Conservation (phyloP, 176 grass and related monocot species). For the Raddia distichophylla region DNA sequence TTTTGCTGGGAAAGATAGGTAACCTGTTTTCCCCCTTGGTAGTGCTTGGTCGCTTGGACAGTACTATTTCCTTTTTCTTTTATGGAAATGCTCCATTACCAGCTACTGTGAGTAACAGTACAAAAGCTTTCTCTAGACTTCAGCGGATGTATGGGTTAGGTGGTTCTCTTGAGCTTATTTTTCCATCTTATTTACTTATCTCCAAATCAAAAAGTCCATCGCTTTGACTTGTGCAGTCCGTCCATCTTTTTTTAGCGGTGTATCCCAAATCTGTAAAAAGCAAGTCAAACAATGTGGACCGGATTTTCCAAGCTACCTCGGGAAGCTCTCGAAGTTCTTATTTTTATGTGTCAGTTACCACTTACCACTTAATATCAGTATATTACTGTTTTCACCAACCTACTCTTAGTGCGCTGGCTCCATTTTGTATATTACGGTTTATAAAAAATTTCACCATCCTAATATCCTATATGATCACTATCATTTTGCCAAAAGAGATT, state of each 20-base stretch:
- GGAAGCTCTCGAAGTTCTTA: no score
- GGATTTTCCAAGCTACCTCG: no score
- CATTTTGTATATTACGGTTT: conserved; percentile 6
- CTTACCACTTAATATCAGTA: not conserved
- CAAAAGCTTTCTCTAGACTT: conserved; percentile 25
- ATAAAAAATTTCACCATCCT: not conserved
- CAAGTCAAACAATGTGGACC: no score
- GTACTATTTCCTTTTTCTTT: conserved; percentile 18
- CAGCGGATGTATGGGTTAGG: not conserved
- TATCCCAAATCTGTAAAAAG: no score
- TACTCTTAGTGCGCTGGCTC: not conserved
- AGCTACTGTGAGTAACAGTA: conserved; percentile 13
- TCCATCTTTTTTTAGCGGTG: no score
- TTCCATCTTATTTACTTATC: no score
- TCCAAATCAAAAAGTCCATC: no score
- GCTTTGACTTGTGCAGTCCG: no score
- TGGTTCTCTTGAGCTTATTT: no score
- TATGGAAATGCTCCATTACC: conserved; percentile 39
- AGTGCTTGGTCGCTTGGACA: conserved; percentile 23
- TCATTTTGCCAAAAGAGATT: conserved; percentile 23
- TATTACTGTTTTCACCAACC: not conserved
- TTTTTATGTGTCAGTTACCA: not conserved
- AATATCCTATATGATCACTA: conserved; percentile 5
- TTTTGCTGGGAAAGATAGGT: conserved; percentile 22
- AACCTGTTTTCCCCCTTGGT: not conserved